A percentile compares a stretch with the other conserved stretches of the same genome.
Conservation (phyloP, 106 monocot genomes). For the Dendrobium chrysotoxum region DNA sequence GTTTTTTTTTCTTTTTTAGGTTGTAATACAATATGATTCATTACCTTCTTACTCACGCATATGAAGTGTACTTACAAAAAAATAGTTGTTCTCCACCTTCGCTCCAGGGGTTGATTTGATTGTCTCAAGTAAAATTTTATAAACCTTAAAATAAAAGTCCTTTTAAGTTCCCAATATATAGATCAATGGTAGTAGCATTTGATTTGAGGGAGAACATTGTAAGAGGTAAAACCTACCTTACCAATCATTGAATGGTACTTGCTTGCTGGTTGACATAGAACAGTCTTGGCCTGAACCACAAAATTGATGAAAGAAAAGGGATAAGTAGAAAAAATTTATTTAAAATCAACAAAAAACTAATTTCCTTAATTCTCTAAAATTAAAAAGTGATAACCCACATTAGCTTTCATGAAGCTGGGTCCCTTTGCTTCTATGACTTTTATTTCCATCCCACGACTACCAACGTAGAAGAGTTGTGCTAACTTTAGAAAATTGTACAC, state of each 20-base stretch:
- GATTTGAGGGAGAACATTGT: neutral
- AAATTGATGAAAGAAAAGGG: slow-evolving; percentile 6
- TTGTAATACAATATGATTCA: neutral
- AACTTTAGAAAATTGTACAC: slow-evolving; percentile 60
- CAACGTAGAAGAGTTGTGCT: slow-evolving; percentile 70
- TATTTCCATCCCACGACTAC: slow-evolving; percentile 94
- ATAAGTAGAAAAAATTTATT: too few species aligned
- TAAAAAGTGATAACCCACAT: slow-evolving; percentile 20
- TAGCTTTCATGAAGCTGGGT: slow-evolving; percentile 29
- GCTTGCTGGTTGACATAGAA: slow-evolving; percentile 66
- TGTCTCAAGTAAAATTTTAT: slow-evolving; percentile 38
- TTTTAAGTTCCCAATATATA: neutral
- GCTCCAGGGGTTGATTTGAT: slow-evolving; percentile 40
- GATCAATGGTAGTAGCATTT: neutral
- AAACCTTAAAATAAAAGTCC: slow-evolving; percentile 27
- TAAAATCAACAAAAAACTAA: too few species aligned
- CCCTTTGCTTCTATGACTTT: slow-evolving; percentile 52
- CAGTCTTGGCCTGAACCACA: slow-evolving; percentile 32
- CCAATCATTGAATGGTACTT: slow-evolving; percentile 71
- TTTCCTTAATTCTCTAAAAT: neutral
- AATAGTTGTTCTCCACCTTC: slow-evolving; percentile 77
- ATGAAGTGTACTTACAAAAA: slow-evolving; percentile 70
- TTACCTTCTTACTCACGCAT: slow-evolving; percentile 65
- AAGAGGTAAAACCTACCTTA: slow-evolving; percentile 25
- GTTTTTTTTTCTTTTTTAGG: neutral